These are phyloP conservation scores for Luzula sylvatica DNA, from an alignment of 176 grass and related monocot genomes.

Conservation along the genomic window DNA sequence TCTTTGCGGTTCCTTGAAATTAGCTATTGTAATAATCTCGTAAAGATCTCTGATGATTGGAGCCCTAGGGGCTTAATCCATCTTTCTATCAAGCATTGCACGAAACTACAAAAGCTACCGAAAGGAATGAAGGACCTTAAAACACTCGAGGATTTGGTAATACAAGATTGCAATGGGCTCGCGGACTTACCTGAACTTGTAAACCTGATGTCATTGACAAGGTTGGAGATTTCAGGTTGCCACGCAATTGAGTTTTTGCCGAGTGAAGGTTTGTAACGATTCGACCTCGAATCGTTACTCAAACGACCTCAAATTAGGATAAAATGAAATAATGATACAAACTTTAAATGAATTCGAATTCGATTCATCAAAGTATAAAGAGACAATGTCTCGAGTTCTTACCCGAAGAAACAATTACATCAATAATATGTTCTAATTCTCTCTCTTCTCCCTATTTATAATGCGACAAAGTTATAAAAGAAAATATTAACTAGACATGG, in stretches of 20 bases:
- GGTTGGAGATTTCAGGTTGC: slow-evolving; percentile 36
- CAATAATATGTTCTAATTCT: too few species aligned
- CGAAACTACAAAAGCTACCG: slow-evolving; percentile 19
- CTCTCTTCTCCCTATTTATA: too few species aligned
- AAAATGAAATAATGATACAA: too few species aligned
- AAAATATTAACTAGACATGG: too few species aligned
- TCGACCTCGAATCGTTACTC: too few species aligned
- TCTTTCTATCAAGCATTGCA: slow-evolving; percentile 24
- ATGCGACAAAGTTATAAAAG: too few species aligned
- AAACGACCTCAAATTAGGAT: too few species aligned
- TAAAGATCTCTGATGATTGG: slow-evolving; percentile 21
- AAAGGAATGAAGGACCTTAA: slow-evolving; percentile 13
- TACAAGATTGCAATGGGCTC: slow-evolving; percentile 24
- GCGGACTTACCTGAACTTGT: slow-evolving; percentile 18
- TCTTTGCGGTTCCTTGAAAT: slow-evolving; percentile 27
- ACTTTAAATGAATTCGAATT: too few species aligned
- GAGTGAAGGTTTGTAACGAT: neutral
- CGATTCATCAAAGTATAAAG: too few species aligned
- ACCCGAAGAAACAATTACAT: too few species aligned
- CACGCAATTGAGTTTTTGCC: slow-evolving; percentile 13
- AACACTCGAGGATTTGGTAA: slow-evolving; percentile 33
- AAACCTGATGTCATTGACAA: neutral
- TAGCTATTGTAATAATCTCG: slow-evolving; percentile 19
- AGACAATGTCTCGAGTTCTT: too few species aligned
- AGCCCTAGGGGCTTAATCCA: slow-evolving; percentile 10